Base-by-base conservation (phyloP, 441 rosid genomes). In the Mallotus japonicus region DNA sequence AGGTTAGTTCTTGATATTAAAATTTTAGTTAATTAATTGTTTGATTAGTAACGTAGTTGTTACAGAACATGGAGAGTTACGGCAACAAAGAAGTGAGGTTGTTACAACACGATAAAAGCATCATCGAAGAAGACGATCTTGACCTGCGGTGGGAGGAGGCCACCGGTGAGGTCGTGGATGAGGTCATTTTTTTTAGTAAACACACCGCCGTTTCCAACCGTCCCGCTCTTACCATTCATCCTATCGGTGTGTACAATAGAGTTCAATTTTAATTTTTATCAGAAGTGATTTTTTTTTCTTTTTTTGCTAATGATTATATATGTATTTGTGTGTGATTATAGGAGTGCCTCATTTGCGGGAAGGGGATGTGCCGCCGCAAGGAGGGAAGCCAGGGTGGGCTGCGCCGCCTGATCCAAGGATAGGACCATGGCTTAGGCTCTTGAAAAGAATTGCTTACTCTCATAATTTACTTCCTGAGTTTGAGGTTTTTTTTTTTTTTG, bases 351-450 rank as follows among this genome's bases (percentile, higher is more conserved):
- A 92, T 66, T 60, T 90, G 74, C 80, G 84, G 34, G 86, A 86
- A 75, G 96, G 91, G 11, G 95, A 92, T 20, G 82, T 81, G 46
- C 88, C 87, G 14, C 97, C 90, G 2, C 99, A 92, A 16, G 97
- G 95, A 58, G 99, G 97, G 57, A 86, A 77, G 79, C 91, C 92
- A 0, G 96, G 89, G 19, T 94, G 99, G 99, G 97, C 93, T 3
- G 92, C 92, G 8, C 93, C 89, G 7, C 90, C 97, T 0, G 82
- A 79, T 82, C 97, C 99, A 40, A 89, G 92, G 75, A 85, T 92
- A 2, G 95, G 97, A 6, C 95, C 97, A 0, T 90, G 97, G 99
- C 81, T 90, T 44, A 85, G 97, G 51, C 87, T 82, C 57, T 75
- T 94, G 80, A 89, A 85, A 79, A 84, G 78, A 49, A 63, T 92